Evolutionary conservation across 129 eudicot genomes (phyloP).

Genomic region (Cynara cardunculus): DNA sequence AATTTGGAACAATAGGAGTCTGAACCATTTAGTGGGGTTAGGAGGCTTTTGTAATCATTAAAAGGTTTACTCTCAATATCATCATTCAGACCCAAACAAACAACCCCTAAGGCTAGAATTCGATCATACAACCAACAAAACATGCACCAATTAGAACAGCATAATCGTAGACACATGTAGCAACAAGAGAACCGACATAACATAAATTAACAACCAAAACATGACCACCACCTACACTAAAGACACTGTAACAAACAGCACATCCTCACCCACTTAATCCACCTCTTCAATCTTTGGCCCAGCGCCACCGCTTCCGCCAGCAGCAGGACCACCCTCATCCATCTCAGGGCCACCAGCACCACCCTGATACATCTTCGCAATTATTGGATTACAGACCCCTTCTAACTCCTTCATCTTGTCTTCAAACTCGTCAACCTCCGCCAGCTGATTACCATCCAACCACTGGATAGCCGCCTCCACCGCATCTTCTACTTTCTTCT

Average conservation of each 20-base stretch:
- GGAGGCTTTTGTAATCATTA: too few species aligned
- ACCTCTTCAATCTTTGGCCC: slow-evolving; percentile 91
- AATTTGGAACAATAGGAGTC: too few species aligned
- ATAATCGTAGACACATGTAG: neutral
- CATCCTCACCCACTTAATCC: slow-evolving; percentile 36
- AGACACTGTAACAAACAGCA: neutral
- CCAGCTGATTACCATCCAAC: slow-evolving; percentile 70
- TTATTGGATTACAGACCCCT: slow-evolving; percentile 70
- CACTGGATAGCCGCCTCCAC: slow-evolving; percentile 60
- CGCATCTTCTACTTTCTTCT: slow-evolving; percentile 78
- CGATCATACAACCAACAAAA: too few species aligned
- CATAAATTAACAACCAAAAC: neutral
- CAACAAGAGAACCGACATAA: neutral
- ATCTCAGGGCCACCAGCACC: slow-evolving; percentile 53
- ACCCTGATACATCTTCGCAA: slow-evolving; percentile 81
- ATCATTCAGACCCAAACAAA: too few species aligned
- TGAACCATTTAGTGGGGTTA: too few species aligned
- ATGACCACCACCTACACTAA: neutral
- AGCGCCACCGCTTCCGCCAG: slow-evolving; percentile 33
- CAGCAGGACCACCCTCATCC: slow-evolving; percentile 64
- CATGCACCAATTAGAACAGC: too few species aligned
- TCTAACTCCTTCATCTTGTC: slow-evolving; percentile 84
- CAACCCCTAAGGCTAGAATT: too few species aligned
- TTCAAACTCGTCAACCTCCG: slow-evolving; percentile 72
- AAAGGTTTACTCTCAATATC: too few species aligned